phyloP scores from a whole-genome alignment of 2,329 filamentous ascomycete species.

The Alternaria sp. region DNA sequence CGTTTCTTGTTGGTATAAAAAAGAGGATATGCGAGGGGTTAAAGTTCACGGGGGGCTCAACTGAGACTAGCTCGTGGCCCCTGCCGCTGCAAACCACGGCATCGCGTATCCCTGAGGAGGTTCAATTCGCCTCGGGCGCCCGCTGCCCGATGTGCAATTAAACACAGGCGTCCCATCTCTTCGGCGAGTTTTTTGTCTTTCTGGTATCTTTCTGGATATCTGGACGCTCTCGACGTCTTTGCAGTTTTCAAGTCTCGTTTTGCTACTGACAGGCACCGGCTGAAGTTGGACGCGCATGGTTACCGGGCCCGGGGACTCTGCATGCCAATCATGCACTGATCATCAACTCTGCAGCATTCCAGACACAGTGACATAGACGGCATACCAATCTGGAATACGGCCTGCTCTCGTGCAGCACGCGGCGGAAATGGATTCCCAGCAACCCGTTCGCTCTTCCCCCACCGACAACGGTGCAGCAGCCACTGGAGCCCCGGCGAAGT shows the following conservation, averaged over 20 bases:
- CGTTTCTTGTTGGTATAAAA: constrained; percentile 6
- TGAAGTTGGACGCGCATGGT: constrained; percentile 2
- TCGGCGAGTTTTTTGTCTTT: constrained; percentile 1
- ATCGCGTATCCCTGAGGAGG: constrained; percentile 11
- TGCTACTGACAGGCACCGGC: background rate
- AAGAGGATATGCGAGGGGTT: constrained; percentile 2
- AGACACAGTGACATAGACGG: constrained; percentile 12
- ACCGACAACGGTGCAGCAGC: constrained; percentile 1
- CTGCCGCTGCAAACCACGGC: constrained; percentile 9
- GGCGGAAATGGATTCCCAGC: constrained; percentile 14
- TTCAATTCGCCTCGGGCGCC: constrained; percentile 11
- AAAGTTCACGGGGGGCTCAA: constrained; percentile 1
- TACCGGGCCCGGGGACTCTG: constrained; percentile 5
- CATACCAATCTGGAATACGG: constrained; percentile 9
- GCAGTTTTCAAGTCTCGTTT: background rate
- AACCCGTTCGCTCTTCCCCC: constrained; percentile 10
- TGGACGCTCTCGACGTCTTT: background rate
- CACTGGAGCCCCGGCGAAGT: constrained; percentile 18
- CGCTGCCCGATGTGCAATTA: constrained; percentile 15
- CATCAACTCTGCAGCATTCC: constrained; percentile 8
- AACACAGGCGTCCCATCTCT: constrained; percentile 16
- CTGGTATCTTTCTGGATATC: background rate
- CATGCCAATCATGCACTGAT: constrained; percentile 19
- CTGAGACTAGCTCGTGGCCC: constrained; percentile 11
- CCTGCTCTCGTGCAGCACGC: constrained; percentile 7